Evolutionary conservation across 176 grass and related monocot genomes (phyloP).

Genomic region (Aegilops speltoides): DNA sequence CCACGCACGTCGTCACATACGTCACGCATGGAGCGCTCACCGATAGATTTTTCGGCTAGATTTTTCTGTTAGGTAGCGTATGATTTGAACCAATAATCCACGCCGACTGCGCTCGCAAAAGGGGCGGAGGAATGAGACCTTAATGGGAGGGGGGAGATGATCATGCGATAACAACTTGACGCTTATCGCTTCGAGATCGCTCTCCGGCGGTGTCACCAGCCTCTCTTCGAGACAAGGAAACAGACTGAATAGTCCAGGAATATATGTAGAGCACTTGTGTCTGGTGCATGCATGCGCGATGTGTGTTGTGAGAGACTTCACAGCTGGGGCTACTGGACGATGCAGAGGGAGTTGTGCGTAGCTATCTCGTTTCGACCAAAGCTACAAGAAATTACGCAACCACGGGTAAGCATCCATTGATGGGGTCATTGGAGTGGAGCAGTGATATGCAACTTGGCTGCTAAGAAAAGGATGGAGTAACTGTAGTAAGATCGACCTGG

Average conservation of each 20-base stretch:
- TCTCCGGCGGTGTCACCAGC: neutral
- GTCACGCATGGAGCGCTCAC: neutral
- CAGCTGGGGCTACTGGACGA: neutral
- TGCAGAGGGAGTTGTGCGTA: neutral
- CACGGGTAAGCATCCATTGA: neutral
- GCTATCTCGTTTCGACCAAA: neutral
- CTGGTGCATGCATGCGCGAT: neutral
- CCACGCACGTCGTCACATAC: neutral
- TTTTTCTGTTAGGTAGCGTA: neutral
- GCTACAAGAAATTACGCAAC: neutral
- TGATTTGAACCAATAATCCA: neutral
- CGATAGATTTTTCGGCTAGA: neutral
- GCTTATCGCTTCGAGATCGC: neutral
- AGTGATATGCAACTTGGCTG: neutral
- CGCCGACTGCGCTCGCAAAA: neutral
- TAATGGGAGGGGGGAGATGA: neutral
- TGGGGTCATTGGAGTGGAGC: neutral
- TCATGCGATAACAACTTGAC: slow-evolving; percentile 14
- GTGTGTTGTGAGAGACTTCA: neutral
- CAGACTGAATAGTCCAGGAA: neutral
- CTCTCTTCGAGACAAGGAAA: neutral
- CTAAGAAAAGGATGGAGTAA: slow-evolving; percentile 16
- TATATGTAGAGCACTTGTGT: neutral
- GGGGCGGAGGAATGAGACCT: neutral
- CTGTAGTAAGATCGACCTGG: neutral